Percentiles rank a stretch among this genome's conserved stretches.
Evolutionary conservation across 305 asterid genomes (phyloP).

Genomic region (Solanum hybrid): DNA sequence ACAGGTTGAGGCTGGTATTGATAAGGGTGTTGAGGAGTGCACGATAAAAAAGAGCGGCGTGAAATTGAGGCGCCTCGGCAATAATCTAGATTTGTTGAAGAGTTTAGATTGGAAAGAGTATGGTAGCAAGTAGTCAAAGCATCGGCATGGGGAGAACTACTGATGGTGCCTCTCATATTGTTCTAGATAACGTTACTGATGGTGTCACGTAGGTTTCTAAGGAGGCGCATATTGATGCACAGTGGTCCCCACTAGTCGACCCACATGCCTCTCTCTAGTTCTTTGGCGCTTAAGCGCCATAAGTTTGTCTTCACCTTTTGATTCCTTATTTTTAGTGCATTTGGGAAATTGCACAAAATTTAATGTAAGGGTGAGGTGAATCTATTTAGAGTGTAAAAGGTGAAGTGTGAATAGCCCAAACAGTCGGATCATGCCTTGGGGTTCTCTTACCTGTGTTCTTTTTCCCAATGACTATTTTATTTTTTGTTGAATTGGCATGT

Average conservation of each 20-base stretch:
- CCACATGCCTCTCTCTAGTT: not conserved
- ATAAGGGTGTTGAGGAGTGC: not conserved
- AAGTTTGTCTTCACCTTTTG: not conserved
- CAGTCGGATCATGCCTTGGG: not conserved
- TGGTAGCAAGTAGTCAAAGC: not conserved
- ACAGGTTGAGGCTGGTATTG: not conserved
- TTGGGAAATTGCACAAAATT: not conserved
- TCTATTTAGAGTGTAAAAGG: not conserved
- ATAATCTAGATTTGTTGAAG: not conserved
- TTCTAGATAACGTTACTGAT: not conserved
- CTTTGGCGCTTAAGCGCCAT: not conserved
- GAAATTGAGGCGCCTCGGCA: not conserved
- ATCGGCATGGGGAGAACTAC: not conserved
- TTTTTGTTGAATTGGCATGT: not conserved
- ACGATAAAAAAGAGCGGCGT: not conserved
- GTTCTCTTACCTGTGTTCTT: not conserved
- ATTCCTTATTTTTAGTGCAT: not conserved
- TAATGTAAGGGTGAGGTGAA: not conserved
- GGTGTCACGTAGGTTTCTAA: not conserved
- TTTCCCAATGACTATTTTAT: no score
- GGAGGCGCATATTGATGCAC: not conserved
- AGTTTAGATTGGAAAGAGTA: not conserved
- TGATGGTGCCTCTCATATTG: not conserved
- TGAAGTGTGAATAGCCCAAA: not conserved
- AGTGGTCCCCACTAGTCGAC: not conserved